A percentile compares a stretch with the other conserved stretches of the same genome.
Conservation (phyloP, 208 protist genomes). For the Trypanosomatidae sp. region DNA sequence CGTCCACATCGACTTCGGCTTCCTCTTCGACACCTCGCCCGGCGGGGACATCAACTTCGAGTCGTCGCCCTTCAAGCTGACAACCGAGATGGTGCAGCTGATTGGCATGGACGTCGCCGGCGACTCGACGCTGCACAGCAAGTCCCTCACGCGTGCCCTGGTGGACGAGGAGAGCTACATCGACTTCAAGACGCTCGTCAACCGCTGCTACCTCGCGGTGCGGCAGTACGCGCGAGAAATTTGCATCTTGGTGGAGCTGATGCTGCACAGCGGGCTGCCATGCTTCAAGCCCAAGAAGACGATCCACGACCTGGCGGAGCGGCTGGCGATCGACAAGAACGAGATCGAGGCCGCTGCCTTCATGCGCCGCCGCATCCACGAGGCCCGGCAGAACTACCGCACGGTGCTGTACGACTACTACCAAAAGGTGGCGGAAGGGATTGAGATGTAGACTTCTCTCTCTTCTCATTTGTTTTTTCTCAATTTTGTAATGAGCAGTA, state of each 20-base stretch:
- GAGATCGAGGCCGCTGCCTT: constrained; percentile 81
- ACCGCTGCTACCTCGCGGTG: constrained; percentile 85
- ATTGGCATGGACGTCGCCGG: constrained; percentile 84
- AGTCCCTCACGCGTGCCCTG: constrained; percentile 62
- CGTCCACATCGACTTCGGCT: constrained; percentile 98
- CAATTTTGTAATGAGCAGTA: too few species aligned
- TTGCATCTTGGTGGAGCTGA: constrained; percentile 81
- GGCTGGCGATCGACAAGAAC: constrained; percentile 68
- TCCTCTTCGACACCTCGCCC: constrained; percentile 95
- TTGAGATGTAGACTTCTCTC: constrained; percentile 68
- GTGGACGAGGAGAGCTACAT: constrained; percentile 86
- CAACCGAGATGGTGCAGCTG: constrained; percentile 93
- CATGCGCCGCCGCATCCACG: constrained; percentile 76
- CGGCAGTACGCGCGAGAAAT: constrained; percentile 82
- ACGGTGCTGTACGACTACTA: constrained; percentile 86
- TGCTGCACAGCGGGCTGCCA: constrained; percentile 83
- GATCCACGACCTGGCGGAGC: constrained; percentile 67
- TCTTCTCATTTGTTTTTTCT: too few species aligned
- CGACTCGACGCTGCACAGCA: constrained; percentile 52
- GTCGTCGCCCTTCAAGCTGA: constrained; percentile 94
- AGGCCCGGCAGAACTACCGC: constrained; percentile 77
- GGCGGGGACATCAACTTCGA: constrained; percentile 95
- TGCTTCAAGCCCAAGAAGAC: constrained; percentile 89
- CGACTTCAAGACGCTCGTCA: constrained; percentile 73
- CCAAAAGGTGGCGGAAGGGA: constrained; percentile 81